phyloP scores from a whole-genome alignment of 495 filamentous ascomycete species.

The Ramalina intermedia region DNA sequence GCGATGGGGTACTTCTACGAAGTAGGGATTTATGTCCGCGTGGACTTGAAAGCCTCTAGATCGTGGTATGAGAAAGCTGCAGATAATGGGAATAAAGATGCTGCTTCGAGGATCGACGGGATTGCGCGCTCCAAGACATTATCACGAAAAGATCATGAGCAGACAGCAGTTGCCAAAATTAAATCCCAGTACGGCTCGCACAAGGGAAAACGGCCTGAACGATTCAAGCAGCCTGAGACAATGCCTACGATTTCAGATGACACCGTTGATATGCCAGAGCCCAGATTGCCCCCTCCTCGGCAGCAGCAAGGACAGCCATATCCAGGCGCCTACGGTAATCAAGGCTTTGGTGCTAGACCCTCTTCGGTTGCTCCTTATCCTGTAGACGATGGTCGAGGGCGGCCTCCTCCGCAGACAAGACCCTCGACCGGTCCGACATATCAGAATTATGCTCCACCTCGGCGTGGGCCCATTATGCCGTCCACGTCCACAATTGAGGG shows the following conservation, averaged over 20 bases:
- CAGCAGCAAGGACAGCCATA: conserved; percentile 36
- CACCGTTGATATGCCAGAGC: conserved; percentile 57
- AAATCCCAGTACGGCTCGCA: conserved; percentile 86
- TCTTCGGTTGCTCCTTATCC: conserved; percentile 37
- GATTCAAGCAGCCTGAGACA: conserved; percentile 37
- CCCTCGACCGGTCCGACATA: conserved; percentile 38
- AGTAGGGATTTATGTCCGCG: conserved; percentile 75
- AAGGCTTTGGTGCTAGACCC: conserved; percentile 18
- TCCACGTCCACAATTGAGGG: conserved; percentile 25
- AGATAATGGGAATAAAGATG: conserved; percentile 85
- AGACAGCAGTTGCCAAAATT: conserved; percentile 76
- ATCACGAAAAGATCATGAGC: conserved; percentile 82
- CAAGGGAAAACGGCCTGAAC: conserved; percentile 49
- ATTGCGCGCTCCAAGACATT: conserved; percentile 76
- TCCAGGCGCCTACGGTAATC: conserved; percentile 41
- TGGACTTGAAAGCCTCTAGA: conserved; percentile 68
- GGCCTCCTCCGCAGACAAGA: conserved; percentile 6
- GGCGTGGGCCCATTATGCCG: conserved; percentile 6
- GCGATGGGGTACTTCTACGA: conserved; percentile 97
- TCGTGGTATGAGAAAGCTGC: conserved; percentile 86
- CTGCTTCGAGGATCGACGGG: conserved; percentile 63
- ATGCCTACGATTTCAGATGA: conserved; percentile 39
- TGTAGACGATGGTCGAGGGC: conserved; percentile 27
- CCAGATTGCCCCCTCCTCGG: conserved; percentile 28
- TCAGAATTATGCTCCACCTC: conserved; percentile 42